phyloP scores from a whole-genome alignment of 2,329 filamentous ascomycete species.

The Monosporascus sp. region DNA sequence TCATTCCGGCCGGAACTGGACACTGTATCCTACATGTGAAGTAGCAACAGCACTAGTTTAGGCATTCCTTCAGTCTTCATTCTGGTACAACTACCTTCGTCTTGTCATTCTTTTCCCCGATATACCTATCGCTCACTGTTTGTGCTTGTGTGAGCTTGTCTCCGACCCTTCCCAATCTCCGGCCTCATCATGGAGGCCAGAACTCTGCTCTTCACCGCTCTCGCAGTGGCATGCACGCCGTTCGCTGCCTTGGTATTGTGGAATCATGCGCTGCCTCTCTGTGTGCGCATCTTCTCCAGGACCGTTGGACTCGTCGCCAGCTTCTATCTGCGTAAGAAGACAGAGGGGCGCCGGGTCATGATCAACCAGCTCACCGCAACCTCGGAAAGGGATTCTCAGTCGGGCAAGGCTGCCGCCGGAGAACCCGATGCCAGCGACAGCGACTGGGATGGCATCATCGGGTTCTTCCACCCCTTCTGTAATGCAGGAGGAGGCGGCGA shows the following conservation, averaged over 20 bases:
- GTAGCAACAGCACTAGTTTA: no score
- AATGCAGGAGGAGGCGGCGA: constrained; percentile 96
- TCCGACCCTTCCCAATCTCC: no score
- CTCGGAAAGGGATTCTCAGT: constrained; percentile 31
- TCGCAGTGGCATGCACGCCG: constrained; percentile 23
- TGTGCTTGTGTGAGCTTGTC: no score
- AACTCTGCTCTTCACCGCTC: constrained; percentile 17
- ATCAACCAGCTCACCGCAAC: constrained; percentile 49
- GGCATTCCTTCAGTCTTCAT: no score
- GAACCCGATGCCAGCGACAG: constrained; percentile 65
- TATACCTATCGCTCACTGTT: no score
- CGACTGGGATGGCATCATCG: constrained; percentile 79
- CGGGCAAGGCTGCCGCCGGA: constrained; percentile 19
- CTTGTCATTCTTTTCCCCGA: no score
- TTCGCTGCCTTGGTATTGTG: constrained; percentile 22
- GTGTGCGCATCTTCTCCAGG: constrained; percentile 33
- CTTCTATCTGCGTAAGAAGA: constrained; percentile 58
- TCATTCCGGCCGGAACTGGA: no score
- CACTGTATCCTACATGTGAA: no score
- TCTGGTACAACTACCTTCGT: no score
- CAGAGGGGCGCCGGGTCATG: constrained; percentile 54
- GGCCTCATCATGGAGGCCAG: constrained; percentile 18
- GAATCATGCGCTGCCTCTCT: constrained; percentile 24
- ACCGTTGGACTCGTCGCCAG: constrained; percentile 44
- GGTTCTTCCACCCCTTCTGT: constrained; percentile 98